A percentile compares a stretch with the other conserved stretches of the same genome.
These are phyloP conservation scores for Rubia tinctorum DNA, from an alignment of 305 asterid genomes.

Conservation along the genomic window DNA sequence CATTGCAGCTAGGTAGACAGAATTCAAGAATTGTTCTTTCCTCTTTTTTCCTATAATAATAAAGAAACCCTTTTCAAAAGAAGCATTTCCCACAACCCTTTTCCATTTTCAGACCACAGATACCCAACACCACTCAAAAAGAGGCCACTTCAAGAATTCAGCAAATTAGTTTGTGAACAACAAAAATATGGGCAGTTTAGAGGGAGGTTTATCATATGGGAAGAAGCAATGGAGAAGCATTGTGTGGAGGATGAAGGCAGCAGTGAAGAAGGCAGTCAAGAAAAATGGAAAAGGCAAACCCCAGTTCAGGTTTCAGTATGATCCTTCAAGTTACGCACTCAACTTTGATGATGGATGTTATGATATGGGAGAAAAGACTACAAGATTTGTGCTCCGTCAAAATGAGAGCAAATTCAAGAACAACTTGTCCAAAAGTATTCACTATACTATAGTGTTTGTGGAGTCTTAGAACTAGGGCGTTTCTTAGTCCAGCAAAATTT, in stretches of 20 bases:
- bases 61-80: not conserved
- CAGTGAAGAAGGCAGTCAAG: conserved; percentile 40
- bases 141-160: not conserved
- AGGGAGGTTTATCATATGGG: conserved; percentile 31
- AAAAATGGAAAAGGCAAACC: conserved; percentile 22
- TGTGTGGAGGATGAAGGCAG: conserved; percentile 50
- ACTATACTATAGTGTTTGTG: conserved; percentile 37
- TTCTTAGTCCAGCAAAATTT: not conserved
- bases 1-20: not conserved
- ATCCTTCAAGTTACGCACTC: conserved; percentile 41
- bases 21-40: not conserved
- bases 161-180: no score
- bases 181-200: conserved; percentile 25
- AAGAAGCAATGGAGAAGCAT: conserved; percentile 48
- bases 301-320: conserved; percentile 29
- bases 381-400: conserved; percentile 11
- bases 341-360: conserved; percentile 32
- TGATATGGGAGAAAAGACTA: conserved; percentile 8
- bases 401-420: not conserved
- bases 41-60: not conserved
- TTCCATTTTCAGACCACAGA: not conserved
- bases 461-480: not conserved
- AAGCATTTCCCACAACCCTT: not conserved
- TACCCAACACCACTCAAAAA: no score
- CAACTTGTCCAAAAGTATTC: conserved; percentile 20